Evolutionary conservation across 257 asterid species (phyloP), one percentile per base, ranked within the genome.

Genomic region (Solanum rostratum): DNA sequence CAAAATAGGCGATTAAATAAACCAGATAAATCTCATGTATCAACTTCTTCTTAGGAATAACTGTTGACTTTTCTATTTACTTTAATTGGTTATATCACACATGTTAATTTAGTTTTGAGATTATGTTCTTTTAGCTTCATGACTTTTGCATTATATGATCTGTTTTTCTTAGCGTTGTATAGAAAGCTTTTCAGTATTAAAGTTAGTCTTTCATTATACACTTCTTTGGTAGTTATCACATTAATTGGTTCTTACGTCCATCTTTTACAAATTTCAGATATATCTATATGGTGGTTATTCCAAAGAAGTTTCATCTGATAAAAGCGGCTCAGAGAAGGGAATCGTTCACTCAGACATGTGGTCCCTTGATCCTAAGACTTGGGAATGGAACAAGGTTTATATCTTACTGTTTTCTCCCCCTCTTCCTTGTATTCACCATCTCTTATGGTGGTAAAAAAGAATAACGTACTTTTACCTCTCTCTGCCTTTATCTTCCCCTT

Each of bases 331-430:
- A 7, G 99, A 97, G 90, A 95, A 92, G 88, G 99, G 99, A 59
- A 87, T 90, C 63, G 97, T 95, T 90, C 98, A 97, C 87, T 91
- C 98, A 82, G 99, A 97, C 89, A 91, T 95, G 93, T 97, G 97
- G 98, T 87, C 92, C 85, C 98, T 97, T 87, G 97, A 97, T 91
- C 99, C 99, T 70, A 93, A 87, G 91, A 93, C 95, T 80, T 97
- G 99, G 99, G 95, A 94, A 84, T 97, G 99, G 99, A 95, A 94
- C 90, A 97, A 97, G 99, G 99, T 95, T 88, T 60, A 60, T 83
- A 45, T 57, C 50, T 89, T 86, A 86, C 73, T 81, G 52, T 33
- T 84, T 66, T 52, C 53, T 79, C 50, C 52, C 59, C 24, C 30
- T 66, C 45, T 57, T 46, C 60, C 74, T 46, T 79, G 54, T 65